Evolutionary conservation across 2,329 filamentous ascomycete genomes (phyloP), one percentile per base, ranked within the genome.

Genomic region (Alternaria viburni): DNA sequence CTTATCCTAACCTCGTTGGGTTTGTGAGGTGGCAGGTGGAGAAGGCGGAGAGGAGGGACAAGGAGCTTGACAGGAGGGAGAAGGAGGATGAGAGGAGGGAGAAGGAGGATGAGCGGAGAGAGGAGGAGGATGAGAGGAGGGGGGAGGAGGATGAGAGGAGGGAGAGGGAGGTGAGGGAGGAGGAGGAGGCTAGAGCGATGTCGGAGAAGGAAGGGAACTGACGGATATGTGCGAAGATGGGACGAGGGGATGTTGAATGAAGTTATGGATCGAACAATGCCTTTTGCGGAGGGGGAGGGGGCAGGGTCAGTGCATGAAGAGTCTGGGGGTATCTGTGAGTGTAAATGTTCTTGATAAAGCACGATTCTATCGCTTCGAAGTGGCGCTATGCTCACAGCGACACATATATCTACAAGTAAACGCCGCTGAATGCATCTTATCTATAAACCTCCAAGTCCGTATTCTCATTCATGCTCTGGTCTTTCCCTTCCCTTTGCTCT

Each of bases 401-500:
- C 13, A 11, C 30, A 1, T 36, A 32, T 41, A 36, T 52, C 13
- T 52, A 41, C 49, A 28, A 26, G 49, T 41, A n/a, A 61, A 61
- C 58, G 58, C 58, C 58, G 45, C 52, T 61, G 58, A 46, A 61
- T 61, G 54, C 58, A 57, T 57, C 58, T 50, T 52, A 57, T 50
- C 58, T 57, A 50, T 28, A 23, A 13, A 13, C n/a, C 8, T 17
- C 17, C 46, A 5, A 0, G 30, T 50, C 13, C 15, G 11, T n/a
- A n/a, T 23, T 4, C 30, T 21, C 8, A 23, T 13, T 62, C 59
- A 62, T 62, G 12, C 17, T 26, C 5, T n/a, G n/a, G 15, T 15
- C 23, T 25, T 25, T 10, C 32, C 32, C 7, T n/a, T n/a, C n/a
- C n/a, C n/a, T n/a, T n/a, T n/a, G n/a, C 25, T 44, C 23, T 36